Evolutionary conservation across 164 flowering plant species (phyloP).

Genomic region (Vitis rupestris): DNA sequence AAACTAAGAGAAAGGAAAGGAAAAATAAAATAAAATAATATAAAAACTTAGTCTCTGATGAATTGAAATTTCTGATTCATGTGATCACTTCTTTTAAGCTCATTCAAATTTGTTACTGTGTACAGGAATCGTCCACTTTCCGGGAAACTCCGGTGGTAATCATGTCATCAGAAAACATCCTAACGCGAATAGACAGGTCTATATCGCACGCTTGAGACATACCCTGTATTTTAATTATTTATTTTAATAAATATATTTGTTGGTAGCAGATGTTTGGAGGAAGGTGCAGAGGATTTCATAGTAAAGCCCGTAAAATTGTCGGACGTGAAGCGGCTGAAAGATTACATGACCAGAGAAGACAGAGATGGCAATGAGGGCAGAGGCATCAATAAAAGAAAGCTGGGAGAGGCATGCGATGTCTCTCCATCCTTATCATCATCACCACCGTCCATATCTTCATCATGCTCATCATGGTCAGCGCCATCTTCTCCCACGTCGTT

Average conservation of each 20-base stretch:
- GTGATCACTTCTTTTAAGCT: background rate
- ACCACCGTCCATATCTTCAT: conserved; percentile 19
- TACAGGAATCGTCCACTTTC: conserved; percentile 56
- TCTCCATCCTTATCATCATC: conserved; percentile 15
- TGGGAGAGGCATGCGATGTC: conserved; percentile 27
- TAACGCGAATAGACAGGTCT: conserved; percentile 66
- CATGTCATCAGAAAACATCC: conserved; percentile 74
- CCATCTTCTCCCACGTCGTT: conserved; percentile 32
- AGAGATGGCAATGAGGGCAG: conserved; percentile 9
- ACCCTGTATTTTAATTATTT: too few species aligned
- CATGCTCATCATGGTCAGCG: conserved; percentile 20
- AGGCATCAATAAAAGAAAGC: conserved; percentile 42
- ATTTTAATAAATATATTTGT: background rate
- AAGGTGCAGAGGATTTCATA: conserved; percentile 73
- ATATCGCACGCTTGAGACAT: background rate
- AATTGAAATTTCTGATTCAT: too few species aligned
- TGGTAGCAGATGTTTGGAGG: conserved; percentile 58
- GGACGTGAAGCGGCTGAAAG: conserved; percentile 50
- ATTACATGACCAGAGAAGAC: conserved; percentile 41
- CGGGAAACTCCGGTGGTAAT: conserved; percentile 68
- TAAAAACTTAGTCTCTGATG: background rate
- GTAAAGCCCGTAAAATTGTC: conserved; percentile 68
- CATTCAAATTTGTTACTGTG: background rate
- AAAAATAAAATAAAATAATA: background rate
- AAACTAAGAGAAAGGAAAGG: background rate